Evolutionary conservation across 78 protist genomes (phyloP).

Genomic region (Dictyostelium firmibasis): DNA sequence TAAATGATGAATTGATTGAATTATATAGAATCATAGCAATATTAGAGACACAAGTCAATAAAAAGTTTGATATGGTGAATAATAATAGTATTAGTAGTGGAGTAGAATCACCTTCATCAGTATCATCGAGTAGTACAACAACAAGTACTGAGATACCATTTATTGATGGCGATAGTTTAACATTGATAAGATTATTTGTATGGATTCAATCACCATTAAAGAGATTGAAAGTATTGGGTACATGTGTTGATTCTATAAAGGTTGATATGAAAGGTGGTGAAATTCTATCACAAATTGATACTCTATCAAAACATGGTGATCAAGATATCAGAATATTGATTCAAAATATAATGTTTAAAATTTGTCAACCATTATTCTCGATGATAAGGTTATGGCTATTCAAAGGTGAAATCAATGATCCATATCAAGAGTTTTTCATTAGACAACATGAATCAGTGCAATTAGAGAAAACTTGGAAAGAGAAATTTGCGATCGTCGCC

Average conservation of each 20-base stretch:
- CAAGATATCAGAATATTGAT: neutral
- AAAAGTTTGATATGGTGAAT: neutral
- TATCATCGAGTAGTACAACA: neutral
- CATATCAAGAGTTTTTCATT: constrained; percentile 79
- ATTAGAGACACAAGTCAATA: constrained; percentile 37
- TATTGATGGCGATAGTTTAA: neutral
- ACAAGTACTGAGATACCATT: constrained; percentile 7
- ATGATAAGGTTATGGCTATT: constrained; percentile 72
- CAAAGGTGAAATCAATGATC: constrained; percentile 76
- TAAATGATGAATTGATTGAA: constrained; percentile 72
- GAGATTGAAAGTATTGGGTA: constrained; percentile 9
- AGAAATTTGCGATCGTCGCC: constrained; percentile 5
- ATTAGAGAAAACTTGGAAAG: constrained; percentile 40
- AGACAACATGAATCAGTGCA: neutral
- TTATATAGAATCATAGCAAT: constrained; percentile 64
- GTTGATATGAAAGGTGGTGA: constrained; percentile 49
- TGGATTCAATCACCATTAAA: constrained; percentile 71
- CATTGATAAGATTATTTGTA: constrained; percentile 60
- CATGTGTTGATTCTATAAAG: constrained; percentile 19
- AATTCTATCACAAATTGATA: constrained; percentile 21
- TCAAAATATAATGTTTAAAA: neutral
- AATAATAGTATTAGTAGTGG: neutral
- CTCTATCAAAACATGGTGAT: constrained; percentile 54
- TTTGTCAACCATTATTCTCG: constrained; percentile 65
- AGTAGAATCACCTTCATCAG: neutral